phyloP scores from a whole-genome alignment of 306 rosid genomes.

The Malus orientalis region DNA sequence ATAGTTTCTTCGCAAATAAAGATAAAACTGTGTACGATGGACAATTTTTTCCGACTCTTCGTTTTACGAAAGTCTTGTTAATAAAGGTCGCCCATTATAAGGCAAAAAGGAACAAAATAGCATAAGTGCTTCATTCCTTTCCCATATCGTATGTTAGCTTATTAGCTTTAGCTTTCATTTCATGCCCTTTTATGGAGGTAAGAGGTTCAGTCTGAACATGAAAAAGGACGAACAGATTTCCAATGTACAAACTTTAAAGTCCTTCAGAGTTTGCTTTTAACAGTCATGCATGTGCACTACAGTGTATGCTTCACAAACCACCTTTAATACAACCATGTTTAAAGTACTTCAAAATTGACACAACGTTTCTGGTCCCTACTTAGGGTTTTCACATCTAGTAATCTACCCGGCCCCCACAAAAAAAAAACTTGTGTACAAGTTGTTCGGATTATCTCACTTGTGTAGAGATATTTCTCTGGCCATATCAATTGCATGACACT shows the following conservation, averaged over 20 bases:
- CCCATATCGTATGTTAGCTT: not conserved
- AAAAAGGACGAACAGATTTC: not conserved
- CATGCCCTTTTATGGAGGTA: not conserved
- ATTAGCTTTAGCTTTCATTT: not conserved
- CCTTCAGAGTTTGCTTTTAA: not conserved
- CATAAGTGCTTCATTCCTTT: not conserved
- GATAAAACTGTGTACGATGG: too few relatives aligned
- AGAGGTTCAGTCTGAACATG: constrained; percentile 5
- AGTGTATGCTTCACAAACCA: not conserved
- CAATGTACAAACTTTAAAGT: not conserved
- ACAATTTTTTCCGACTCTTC: too few relatives aligned
- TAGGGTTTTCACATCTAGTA: not conserved
- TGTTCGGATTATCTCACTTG: not conserved
- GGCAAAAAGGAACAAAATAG: not conserved
- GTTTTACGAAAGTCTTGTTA: too few relatives aligned
- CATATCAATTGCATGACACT: not conserved
- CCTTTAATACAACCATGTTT: not conserved
- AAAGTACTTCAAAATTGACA: not conserved
- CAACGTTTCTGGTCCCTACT: not conserved
- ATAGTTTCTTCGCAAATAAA: too few relatives aligned
- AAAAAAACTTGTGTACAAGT: too few relatives aligned
- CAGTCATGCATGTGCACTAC: not conserved
- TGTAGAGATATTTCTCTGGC: not conserved
- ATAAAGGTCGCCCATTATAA: not conserved
- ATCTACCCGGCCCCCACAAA: not conserved